Evolutionary conservation across 2,329 filamentous ascomycete species (phyloP).

Genomic region (Penicillium sp.): DNA sequence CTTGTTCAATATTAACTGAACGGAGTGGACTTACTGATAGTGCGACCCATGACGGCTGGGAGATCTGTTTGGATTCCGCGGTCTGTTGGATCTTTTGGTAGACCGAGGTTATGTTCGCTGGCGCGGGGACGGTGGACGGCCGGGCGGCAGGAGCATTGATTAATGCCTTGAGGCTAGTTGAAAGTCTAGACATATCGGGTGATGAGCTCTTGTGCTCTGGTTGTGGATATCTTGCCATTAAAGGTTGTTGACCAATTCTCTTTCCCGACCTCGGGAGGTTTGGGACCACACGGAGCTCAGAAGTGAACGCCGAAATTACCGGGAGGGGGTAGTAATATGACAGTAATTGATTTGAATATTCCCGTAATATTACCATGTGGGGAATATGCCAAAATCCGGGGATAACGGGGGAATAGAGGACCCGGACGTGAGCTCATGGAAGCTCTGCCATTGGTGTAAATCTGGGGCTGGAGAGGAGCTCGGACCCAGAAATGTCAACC

Average conservation of each 20-base stretch:
- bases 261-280: slow-evolving; percentile 2
- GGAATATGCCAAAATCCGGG: slow-evolving; percentile 1
- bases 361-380: not conserved
- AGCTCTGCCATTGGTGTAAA: not conserved
- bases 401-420: slow-evolving; percentile 9
- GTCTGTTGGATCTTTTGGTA: slow-evolving; percentile 64
- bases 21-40: slow-evolving; percentile 53
- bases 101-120: slow-evolving; percentile 61
- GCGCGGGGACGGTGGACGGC: slow-evolving; percentile 64
- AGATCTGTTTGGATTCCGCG: slow-evolving; percentile 61
- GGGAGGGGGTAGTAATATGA: not conserved
- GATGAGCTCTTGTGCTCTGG: not conserved
- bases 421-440: not conserved
- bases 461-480: not conserved
- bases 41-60: slow-evolving; percentile 63
- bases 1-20: not conserved
- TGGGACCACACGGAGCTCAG: slow-evolving; percentile 2
- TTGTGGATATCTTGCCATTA: slow-evolving; percentile 4
- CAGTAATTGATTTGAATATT: not conserved
- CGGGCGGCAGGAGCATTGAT: slow-evolving; percentile 68
- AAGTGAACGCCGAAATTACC: slow-evolving; percentile 10
- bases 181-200: slow-evolving; percentile 69
- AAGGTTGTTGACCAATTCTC: not conserved
- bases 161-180: slow-evolving; percentile 67
- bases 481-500: slow-evolving; percentile 6